Conservation (phyloP, 2,329 filamentous ascomycete species). For the Cladosporium sp. region DNA sequence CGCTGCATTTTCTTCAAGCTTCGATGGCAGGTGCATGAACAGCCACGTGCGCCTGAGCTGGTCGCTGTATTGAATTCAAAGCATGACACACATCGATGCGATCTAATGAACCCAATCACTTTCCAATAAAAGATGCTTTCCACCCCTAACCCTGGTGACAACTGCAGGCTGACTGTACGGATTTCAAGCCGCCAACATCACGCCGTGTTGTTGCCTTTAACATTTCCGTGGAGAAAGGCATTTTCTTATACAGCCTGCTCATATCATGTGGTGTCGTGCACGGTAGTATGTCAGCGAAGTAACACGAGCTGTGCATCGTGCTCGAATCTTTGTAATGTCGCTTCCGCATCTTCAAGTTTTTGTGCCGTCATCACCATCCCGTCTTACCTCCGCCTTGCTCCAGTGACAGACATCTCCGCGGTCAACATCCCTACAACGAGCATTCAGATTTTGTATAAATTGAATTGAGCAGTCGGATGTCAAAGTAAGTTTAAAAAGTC, state of each 20-base stretch:
- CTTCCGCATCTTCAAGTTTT: background rate
- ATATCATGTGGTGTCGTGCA: background rate
- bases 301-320: background rate
- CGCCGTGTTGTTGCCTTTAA: background rate
- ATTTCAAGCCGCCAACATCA: background rate
- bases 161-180: background rate
- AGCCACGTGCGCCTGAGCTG: background rate
- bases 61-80: background rate
- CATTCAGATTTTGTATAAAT: constrained; percentile 7
- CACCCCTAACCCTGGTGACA: background rate
- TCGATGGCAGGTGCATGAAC: background rate
- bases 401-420: constrained; percentile 16
- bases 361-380: constrained; percentile 3
- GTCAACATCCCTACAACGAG: background rate
- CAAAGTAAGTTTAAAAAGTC: background rate
- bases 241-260: background rate
- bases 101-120: background rate
- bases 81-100: background rate
- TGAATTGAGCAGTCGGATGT: background rate
- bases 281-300: background rate
- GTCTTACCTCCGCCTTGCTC: constrained; percentile 19
- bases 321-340: constrained; percentile 3
- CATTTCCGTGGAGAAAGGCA: constrained; percentile 11
- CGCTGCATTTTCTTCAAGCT: background rate
- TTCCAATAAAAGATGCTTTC: background rate